Base-by-base conservation (phyloP, 140 eudicot species). In the Senecio squalidus region DNA sequence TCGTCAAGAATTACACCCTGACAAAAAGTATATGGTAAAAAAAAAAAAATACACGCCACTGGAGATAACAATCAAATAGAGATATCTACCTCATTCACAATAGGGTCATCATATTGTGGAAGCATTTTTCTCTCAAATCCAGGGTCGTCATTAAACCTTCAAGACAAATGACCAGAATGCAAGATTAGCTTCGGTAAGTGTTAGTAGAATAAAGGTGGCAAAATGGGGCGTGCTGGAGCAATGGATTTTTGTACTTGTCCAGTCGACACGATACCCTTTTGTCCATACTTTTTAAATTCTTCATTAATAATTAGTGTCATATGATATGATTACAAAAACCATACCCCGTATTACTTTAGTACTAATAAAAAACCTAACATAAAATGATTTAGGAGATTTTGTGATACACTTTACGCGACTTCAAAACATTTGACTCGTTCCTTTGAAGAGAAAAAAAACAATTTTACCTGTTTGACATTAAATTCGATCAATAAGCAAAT, bases 21-120 rank as follows among this genome's bases (percentile, higher is more conserved):
- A 2, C 73, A 60, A 21, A 21, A 47, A 62, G 39, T 55, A 76
- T 33, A 46, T 31, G 30, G 29, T 15, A 55, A 56, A 15, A 49
- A 57, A 48, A 10, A 36, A 47, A 26, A 21, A 10, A 33, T 22
- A 25, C 10, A 4, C 62, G 31, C 5, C 26, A 60, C 44, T 8
- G 48, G 26, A 72, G n/a, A 27, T 27, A 54, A 27, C 29, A 62
- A 38, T 16, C 53, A 17, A 68, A 29, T 31, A 27, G 36, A 15
- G 16, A 61, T 47, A 53, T 64, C 44, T 10, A 92, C 98, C 96
- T 92, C 98, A 20, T 92, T 93, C 6, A 56, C 76, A 68, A 74
- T 72, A 16, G 93, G 96, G 54, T 92, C 98, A 75, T 92, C 98
- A 72, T 92, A 92, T 43, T 92, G 96, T 36, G 96, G 96, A 55